phyloP scores from a whole-genome alignment of 2,329 filamentous ascomycete genomes.

The Emydomyces testavorans region DNA sequence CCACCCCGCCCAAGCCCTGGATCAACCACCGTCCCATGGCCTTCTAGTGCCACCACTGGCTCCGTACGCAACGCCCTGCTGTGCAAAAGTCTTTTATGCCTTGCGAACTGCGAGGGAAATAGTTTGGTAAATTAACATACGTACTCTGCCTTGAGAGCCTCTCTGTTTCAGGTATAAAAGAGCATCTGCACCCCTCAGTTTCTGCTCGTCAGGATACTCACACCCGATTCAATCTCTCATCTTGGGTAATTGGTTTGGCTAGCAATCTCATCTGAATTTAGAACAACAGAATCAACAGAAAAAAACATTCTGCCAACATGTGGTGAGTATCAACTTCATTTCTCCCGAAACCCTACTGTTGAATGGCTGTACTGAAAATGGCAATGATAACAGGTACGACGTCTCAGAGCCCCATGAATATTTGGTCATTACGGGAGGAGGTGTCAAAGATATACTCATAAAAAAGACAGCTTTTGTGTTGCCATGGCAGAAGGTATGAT shows the following conservation, averaged over 20 bases:
- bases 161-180: not conserved
- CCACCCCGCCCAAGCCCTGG: not conserved
- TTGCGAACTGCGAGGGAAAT: not conserved
- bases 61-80: not conserved
- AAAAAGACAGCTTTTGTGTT: slow-evolving; percentile 63
- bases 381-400: slow-evolving; percentile 45
- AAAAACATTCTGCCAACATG: slow-evolving; percentile 13
- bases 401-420: slow-evolving; percentile 69
- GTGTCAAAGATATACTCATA: slow-evolving; percentile 62
- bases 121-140: not conserved
- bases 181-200: not conserved
- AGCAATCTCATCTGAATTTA: not conserved
- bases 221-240: not conserved
- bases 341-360: slow-evolving; percentile 5
- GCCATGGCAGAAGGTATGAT: slow-evolving; percentile 53
- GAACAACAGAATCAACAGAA: not conserved
- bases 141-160: not conserved
- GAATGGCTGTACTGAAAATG: not conserved
- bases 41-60: not conserved
- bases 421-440: slow-evolving; percentile 74
- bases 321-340: slow-evolving; percentile 13
- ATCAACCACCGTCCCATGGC: not conserved
- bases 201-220: not conserved
- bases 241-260: not conserved
- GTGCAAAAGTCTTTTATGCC: not conserved